Conservation (phyloP, 2,329 filamentous ascomycete species). For the Cytospora paraplurivora region DNA sequence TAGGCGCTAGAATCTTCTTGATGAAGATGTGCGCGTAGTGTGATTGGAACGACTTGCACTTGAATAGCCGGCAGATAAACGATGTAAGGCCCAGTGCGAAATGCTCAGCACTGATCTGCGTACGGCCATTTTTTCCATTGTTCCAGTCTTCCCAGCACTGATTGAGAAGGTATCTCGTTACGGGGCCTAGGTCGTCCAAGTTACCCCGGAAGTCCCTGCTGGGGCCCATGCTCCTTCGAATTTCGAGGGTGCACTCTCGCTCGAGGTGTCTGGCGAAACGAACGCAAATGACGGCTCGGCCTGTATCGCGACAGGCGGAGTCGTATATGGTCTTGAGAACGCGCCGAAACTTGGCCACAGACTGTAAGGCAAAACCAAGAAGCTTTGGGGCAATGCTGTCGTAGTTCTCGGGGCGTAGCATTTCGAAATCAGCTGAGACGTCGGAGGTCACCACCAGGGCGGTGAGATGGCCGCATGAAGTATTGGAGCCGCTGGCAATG, state of each 20-base stretch:
- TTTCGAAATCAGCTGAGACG: neutral
- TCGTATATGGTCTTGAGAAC: neutral
- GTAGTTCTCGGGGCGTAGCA: neutral
- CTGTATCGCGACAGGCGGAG: neutral
- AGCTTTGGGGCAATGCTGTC: neutral
- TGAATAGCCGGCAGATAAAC: slow-evolving; percentile 12
- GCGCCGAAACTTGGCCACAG: neutral
- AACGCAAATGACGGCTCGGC: neutral
- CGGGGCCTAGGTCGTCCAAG: neutral
- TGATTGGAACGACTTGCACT: neutral
- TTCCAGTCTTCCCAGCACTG: neutral
- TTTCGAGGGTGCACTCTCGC: neutral
- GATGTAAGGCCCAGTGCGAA: slow-evolving; percentile 11
- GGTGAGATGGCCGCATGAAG: neutral
- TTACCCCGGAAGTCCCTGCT: neutral
- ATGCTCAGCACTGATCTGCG: neutral
- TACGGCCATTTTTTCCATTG: neutral
- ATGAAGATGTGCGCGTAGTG: neutral
- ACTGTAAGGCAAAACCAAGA: neutral
- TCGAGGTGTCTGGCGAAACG: neutral
- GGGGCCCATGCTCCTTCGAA: neutral
- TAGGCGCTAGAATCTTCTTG: neutral
- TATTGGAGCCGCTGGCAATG: neutral
- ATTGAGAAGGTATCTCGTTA: neutral
- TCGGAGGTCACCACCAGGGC: neutral